Evolutionary conservation across 164 flowering plant species (phyloP).

Genomic region (Vitis amurensis): DNA sequence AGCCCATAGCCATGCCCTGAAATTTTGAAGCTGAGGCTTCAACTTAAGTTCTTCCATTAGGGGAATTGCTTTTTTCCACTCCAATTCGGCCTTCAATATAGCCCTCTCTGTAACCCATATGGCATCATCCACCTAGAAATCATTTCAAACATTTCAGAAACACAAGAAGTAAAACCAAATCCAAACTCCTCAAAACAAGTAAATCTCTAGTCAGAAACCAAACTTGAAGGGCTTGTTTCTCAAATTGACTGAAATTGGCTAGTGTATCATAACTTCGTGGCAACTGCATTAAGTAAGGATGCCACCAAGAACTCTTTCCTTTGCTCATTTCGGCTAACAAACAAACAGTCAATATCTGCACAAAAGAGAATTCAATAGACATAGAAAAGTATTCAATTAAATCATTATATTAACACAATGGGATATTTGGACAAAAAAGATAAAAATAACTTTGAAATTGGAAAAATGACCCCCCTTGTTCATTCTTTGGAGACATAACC

Average conservation of each 20-base stretch:
- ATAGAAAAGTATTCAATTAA: neutral
- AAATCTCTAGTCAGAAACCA: constrained; percentile 20
- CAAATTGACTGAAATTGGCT: constrained; percentile 59
- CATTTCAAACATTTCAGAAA: constrained; percentile 8
- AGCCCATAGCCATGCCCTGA: constrained; percentile 95
- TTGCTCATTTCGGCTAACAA: constrained; percentile 74
- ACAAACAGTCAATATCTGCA: constrained; percentile 66
- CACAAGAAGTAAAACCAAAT: constrained; percentile 3
- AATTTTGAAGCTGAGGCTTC: constrained; percentile 50
- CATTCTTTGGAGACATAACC: too few relatives aligned
- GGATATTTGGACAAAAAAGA: neutral
- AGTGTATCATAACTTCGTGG: constrained; percentile 65
- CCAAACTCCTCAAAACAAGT: neutral
- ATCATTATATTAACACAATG: neutral
- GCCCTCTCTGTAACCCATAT: constrained; percentile 81
- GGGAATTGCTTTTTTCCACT: constrained; percentile 64
- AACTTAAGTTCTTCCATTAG: constrained; percentile 62
- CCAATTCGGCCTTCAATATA: constrained; percentile 45
- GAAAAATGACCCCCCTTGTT: too few relatives aligned
- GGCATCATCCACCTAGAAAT: constrained; percentile 81
- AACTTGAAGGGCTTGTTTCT: constrained; percentile 81
- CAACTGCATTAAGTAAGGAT: constrained; percentile 67
- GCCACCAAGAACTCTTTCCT: constrained; percentile 74
- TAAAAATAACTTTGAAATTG: neutral
- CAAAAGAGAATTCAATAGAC: neutral